A percentile compares a stretch with the other conserved stretches of the same genome.
Evolutionary conservation across 1,139 yeast genomes (phyloP).

Genomic region (Sugiyamaella xylanicola): DNA sequence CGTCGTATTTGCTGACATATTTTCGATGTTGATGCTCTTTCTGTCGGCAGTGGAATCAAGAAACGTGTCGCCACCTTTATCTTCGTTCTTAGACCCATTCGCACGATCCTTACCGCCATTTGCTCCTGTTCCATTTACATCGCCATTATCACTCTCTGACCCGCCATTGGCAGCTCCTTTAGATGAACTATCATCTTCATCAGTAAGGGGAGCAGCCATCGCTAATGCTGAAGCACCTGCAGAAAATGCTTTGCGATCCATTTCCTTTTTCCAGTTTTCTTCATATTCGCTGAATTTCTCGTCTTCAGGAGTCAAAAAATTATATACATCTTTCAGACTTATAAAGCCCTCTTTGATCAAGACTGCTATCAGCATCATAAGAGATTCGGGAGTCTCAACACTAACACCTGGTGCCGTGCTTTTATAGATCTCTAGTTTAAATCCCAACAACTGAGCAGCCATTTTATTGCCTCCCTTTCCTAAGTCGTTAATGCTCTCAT

Average conservation of each 20-base stretch:
- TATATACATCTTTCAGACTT: conserved; percentile 63
- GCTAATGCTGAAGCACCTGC: conserved; percentile 83
- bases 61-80: conserved; percentile 8
- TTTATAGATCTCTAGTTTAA: conserved; percentile 48
- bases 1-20: neutral
- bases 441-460: conserved; percentile 63
- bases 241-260: conserved; percentile 63
- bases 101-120: conserved; percentile 20
- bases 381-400: conserved; percentile 40
- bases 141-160: neutral
- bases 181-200: conserved; percentile 45
- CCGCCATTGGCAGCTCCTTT: conserved; percentile 5
- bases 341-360: conserved; percentile 71
- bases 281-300: conserved; percentile 50
- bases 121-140: neutral
- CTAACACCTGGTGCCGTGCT: conserved; percentile 1
- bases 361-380: conserved; percentile 48
- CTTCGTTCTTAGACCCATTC: neutral
- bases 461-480: conserved; percentile 58
- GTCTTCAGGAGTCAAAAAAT: conserved; percentile 53
- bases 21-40: conserved; percentile 20
- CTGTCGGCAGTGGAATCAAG: conserved; percentile 3
- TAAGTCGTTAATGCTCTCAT: conserved; percentile 41
- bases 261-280: conserved; percentile 50
- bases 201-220: conserved; percentile 78